Evolutionary conservation across 345 rosid genomes (phyloP), one percentile per base, ranked within the genome.

Genomic region (Brassica nigra): DNA sequence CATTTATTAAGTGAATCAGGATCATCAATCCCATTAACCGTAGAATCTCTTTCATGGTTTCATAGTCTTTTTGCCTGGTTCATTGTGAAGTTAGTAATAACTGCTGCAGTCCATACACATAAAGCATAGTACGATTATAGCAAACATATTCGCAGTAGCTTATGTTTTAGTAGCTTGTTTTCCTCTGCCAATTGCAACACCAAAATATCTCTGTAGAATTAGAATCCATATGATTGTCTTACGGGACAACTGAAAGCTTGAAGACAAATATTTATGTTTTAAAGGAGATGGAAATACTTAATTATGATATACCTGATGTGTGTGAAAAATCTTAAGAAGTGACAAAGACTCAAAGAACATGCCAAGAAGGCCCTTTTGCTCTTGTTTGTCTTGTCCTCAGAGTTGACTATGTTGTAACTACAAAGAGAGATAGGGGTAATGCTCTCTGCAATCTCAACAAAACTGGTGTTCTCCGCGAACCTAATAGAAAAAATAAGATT

Each of bases 101-200:
- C n/a, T 42, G 52, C 4, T 42, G n/a, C n/a, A 47, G 54, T 3
- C 54, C 15, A 42, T 42, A 12, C 15, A 47, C 54, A 47, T 44
- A 3, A 47, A 47, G 7, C 18, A 49, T 49, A 49, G 57, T 49
- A 49, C 7, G 6, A 49, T 49, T 49, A 49, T 49, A n/a, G 18
- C 57, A 14, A 49, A 49, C 57, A 49, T 1, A 49, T 49, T 49
- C 7, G n/a, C 57, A n/a, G 1, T 14, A 47, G 16, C 57, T 49
- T 49, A 49, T 47, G 54, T 47, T 47, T 47, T 47, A 12, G 54
- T 94, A 49, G 94, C 97, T 82, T 95, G 97, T 73, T 92, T 95
- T 62, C 97, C 97, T 78, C 91, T 95, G 30, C 98, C 99, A 44
- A 92, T 88, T 5, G 98, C 98, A 44, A 97, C 97, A 73, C 95